Conservation (phyloP, 805 yeast species). For the Metschnikowia continentalis region DNA sequence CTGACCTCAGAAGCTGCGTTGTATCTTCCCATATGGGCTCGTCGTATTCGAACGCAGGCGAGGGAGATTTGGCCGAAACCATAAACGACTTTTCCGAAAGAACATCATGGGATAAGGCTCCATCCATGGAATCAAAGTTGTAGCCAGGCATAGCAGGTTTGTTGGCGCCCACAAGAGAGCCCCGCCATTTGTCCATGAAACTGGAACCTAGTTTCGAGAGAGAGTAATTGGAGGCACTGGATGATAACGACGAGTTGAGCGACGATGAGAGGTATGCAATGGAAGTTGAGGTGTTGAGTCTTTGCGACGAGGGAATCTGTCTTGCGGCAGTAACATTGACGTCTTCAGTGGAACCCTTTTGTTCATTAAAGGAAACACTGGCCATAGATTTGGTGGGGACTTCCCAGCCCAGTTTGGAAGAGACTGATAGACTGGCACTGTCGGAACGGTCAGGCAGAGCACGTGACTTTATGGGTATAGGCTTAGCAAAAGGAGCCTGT, state of each 20-base stretch:
- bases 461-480: slow-evolving; percentile 13
- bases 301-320: slow-evolving; percentile 27
- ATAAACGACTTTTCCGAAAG: slow-evolving; percentile 6
- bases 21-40: slow-evolving; percentile 15
- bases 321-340: slow-evolving; percentile 19
- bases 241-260: slow-evolving; percentile 34
- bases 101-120: slow-evolving; percentile 6
- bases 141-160: slow-evolving; percentile 3
- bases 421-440: slow-evolving; percentile 17
- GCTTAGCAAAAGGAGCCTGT: slow-evolving; percentile 1
- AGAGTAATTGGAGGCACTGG: slow-evolving; percentile 36
- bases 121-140: slow-evolving; percentile 8
- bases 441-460: slow-evolving; percentile 8
- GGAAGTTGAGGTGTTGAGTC: slow-evolving; percentile 26
- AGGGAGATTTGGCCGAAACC: slow-evolving; percentile 11
- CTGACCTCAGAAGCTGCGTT: slow-evolving; percentile 4
- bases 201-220: slow-evolving; percentile 39
- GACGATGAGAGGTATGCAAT: slow-evolving; percentile 41
- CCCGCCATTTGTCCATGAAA: slow-evolving; percentile 44
- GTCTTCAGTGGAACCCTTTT: slow-evolving; percentile 15
- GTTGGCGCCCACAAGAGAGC: slow-evolving; percentile 21
- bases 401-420: slow-evolving; percentile 45
- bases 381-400: slow-evolving; percentile 37
- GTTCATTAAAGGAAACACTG: slow-evolving; percentile 19
- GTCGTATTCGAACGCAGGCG: slow-evolving; percentile 16